phyloP scores from a whole-genome alignment of 805 yeast genomes.

The Barnettozyma botsteinii region DNA sequence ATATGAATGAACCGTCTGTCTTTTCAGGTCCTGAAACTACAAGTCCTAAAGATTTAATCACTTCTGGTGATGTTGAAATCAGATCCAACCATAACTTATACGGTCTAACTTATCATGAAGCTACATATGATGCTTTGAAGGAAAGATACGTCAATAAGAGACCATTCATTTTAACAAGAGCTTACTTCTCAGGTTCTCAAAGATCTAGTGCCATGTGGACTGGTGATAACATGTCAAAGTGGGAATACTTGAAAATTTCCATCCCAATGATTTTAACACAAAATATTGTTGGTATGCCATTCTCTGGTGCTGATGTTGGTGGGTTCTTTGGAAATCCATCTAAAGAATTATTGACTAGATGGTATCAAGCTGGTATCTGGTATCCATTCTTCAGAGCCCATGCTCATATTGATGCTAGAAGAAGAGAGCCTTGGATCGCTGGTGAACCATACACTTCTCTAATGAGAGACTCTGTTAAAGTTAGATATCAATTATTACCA shows the following conservation, averaged over 20 bases:
- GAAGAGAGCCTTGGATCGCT: conserved; percentile 89
- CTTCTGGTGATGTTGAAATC: conserved; percentile 80
- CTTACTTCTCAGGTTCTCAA: conserved; percentile 90
- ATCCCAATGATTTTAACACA: conserved; percentile 84
- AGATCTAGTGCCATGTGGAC: conserved; percentile 94
- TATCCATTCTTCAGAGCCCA: conserved; percentile 96
- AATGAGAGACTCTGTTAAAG: conserved; percentile 63
- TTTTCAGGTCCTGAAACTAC: conserved; percentile 94
- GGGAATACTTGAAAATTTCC: conserved; percentile 80
- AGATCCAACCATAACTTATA: conserved; percentile 85
- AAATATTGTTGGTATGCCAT: conserved; percentile 82
- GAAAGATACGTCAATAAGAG: conserved; percentile 50
- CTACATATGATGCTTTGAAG: conserved; percentile 64
- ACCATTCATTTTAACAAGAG: conserved; percentile 83
- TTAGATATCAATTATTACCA: conserved; percentile 76
- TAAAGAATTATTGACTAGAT: conserved; percentile 72
- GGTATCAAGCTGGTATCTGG: conserved; percentile 96
- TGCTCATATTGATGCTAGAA: conserved; percentile 88
- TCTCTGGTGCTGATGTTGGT: conserved; percentile 94
- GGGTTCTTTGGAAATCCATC: conserved; percentile 93
- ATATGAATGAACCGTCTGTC: conserved; percentile 96
- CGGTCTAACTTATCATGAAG: conserved; percentile 75
- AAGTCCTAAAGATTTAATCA: conserved; percentile 75
- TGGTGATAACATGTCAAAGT: conserved; percentile 90
- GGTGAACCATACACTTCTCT: conserved; percentile 65